Conservation (phyloP, 352 stramenopile genomes). For the Thraustochytrium sp. region DNA sequence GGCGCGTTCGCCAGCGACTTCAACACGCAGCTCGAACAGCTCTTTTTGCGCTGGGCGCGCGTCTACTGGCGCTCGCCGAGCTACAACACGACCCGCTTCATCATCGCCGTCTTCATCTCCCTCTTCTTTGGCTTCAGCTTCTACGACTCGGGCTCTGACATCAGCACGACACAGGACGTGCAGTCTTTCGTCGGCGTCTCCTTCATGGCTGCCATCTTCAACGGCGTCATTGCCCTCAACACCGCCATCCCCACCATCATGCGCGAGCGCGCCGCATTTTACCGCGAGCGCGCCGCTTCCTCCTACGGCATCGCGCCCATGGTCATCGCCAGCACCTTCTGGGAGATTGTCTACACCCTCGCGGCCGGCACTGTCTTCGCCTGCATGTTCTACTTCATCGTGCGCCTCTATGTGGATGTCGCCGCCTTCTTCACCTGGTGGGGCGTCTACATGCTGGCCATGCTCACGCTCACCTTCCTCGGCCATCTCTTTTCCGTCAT, state of each 20-base stretch:
- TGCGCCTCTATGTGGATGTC: not conserved
- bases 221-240: slow-evolving; percentile 65
- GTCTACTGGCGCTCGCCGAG: slow-evolving; percentile 47
- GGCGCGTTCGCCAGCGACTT: slow-evolving; percentile 54
- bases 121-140: slow-evolving; percentile 59
- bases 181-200: slow-evolving; percentile 67
- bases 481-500: not conserved
- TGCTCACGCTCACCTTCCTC: not conserved
- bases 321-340: slow-evolving; percentile 63
- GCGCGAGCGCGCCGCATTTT: slow-evolving; percentile 75
- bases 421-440: not conserved
- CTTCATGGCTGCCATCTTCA: slow-evolving; percentile 72
- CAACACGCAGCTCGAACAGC: not conserved
- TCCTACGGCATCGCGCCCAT: slow-evolving; percentile 79
- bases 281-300: slow-evolving; percentile 75
- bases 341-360: slow-evolving; percentile 72
- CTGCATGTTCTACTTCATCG: slow-evolving; percentile 58
- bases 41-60: slow-evolving; percentile 31
- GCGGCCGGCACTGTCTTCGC: slow-evolving; percentile 59
- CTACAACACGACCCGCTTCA: slow-evolving; percentile 54
- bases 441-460: not conserved
- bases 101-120: slow-evolving; percentile 54
- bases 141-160: not conserved
- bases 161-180: slow-evolving; percentile 53
- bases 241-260: slow-evolving; percentile 64